phyloP scores from a whole-genome alignment of 2,329 filamentous ascomycete species.

The Thermothelomyces thermophilus region DNA sequence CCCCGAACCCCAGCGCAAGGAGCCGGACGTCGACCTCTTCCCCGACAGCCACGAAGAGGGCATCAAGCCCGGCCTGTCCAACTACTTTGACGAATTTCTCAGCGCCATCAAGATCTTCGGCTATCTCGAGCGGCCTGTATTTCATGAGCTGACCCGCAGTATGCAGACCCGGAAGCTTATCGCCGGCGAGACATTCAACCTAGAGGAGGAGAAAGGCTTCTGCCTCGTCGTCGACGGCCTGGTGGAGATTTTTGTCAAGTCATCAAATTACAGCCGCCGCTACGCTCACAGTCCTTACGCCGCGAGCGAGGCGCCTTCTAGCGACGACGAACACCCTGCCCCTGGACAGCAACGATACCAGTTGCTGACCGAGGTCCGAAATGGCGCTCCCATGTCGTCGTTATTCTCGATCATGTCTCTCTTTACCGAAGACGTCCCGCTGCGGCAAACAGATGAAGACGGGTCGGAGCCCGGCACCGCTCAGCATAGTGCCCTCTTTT shows the following conservation, averaged over 20 bases:
- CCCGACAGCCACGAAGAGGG: conserved; percentile 87
- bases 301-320: conserved; percentile 39
- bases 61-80: conserved; percentile 84
- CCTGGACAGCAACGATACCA: conserved; percentile 81
- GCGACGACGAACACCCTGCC: conserved; percentile 60
- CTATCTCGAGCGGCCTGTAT: conserved; percentile 91
- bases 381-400: conserved; percentile 96
- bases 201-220: conserved; percentile 97
- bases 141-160: conserved; percentile 92
- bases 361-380: conserved; percentile 91
- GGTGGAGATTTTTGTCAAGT: conserved; percentile 98
- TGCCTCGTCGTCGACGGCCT: conserved; percentile 94
- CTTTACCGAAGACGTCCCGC: conserved; percentile 89
- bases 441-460: conserved; percentile 67
- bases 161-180: conserved; percentile 98
- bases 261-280: conserved; percentile 50
- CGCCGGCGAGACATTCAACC: conserved; percentile 85
- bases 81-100: conserved; percentile 94
- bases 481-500: conserved; percentile 26
- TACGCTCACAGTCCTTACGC: conserved; percentile 36
- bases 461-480: conserved; percentile 26
- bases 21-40: conserved; percentile 91
- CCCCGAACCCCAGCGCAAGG: conserved; percentile 90
- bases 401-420: conserved; percentile 94
- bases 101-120: conserved; percentile 99